Base-by-base conservation (phyloP, 257 asterid genomes). In the Nicotiana noctiflora region DNA sequence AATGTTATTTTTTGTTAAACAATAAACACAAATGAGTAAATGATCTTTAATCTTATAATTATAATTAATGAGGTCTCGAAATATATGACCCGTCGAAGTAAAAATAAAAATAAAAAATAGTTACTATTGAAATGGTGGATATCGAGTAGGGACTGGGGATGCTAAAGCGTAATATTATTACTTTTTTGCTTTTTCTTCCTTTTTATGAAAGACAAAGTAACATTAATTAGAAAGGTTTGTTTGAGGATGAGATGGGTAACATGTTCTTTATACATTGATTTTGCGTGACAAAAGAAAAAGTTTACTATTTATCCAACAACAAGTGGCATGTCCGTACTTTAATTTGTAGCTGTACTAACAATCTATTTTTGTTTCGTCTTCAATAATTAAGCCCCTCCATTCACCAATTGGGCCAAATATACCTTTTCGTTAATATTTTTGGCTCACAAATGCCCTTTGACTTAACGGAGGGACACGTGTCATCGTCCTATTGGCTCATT, bases 311-410 rank as follows among this genome's bases (percentile, higher is more conserved):
- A 46, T 74, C 61, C 61, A 49, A 7, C 1, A 67, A 37, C 44
- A 49, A 74, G 61, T 74, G 61, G 40, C 78, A 49, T 74, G 61
- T 74, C 78, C 78, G 61, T 74, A 74, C 78, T 74, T 25, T 74
- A 74, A 61, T 74, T 25, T 74, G 21, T 74, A 8, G 8, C 61
- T 74, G 51, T 23, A 13, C 14, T 74, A 15, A 74, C 17, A 49
- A 74, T 74, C 17, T 13, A 14, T 1, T 74, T 44, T 74, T 74
- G 25, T 74, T 74, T 74, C 37, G 0, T 74, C 61, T 49, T 0
- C 61, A 49, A 49, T 74, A 49, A 23, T n/a, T n/a, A n/a, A n/a
- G n/a, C n/a, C n/a, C n/a, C n/a, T n/a, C n/a, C n/a, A n/a, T n/a
- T n/a, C n/a, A n/a, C n/a, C n/a, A n/a, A n/a, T n/a, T n/a, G n/a